These are phyloP conservation scores for Murraya koenigii DNA, from an alignment of 345 rosid genomes.

Conservation along the genomic window DNA sequence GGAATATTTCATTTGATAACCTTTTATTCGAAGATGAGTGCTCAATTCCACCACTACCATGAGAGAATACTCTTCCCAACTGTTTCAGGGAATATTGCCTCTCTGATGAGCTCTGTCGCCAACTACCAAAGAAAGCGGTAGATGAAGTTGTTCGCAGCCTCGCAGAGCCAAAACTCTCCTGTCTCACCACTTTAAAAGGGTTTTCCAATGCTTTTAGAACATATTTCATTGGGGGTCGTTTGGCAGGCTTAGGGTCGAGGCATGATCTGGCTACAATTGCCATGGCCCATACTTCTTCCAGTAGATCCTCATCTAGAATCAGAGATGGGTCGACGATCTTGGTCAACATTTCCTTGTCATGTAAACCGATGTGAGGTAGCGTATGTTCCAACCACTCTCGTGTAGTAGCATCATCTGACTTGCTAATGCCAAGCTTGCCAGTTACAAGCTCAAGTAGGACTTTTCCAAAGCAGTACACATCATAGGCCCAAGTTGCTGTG, in stretches of 20 bases:
- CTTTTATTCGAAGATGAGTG: slow-evolving; percentile 55
- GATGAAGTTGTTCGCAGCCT: slow-evolving; percentile 75
- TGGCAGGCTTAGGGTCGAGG: slow-evolving; percentile 78
- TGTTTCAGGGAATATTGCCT: too few species aligned
- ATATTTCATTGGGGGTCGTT: slow-evolving; percentile 80
- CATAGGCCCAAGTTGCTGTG: slow-evolving; percentile 59
- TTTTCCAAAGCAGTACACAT: slow-evolving; percentile 91
- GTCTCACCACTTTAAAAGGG: slow-evolving; percentile 84
- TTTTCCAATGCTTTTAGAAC: slow-evolving; percentile 88
- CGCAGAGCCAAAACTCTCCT: slow-evolving; percentile 56
- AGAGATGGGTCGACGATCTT: slow-evolving; percentile 83
- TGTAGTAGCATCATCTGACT: slow-evolving; percentile 51
- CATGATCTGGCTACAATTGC: slow-evolving; percentile 91
- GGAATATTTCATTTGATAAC: slow-evolving; percentile 58
- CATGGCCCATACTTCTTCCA: slow-evolving; percentile 99
- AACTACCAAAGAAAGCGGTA: slow-evolving; percentile 68
- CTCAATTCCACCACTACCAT: slow-evolving; percentile 52
- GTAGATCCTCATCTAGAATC: slow-evolving; percentile 80
- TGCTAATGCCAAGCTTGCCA: slow-evolving; percentile 81
- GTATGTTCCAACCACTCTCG: slow-evolving; percentile 59
- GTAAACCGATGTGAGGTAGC: slow-evolving; percentile 53
- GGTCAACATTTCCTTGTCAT: slow-evolving; percentile 66
- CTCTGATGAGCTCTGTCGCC: slow-evolving; percentile 75
- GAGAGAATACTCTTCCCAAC: slow-evolving; percentile 51
- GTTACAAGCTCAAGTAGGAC: slow-evolving; percentile 83